Evolutionary conservation across 1,284 basidiomycete genomes (phyloP), one percentile per base, ranked within the genome.

Genomic region (Puccinia polysora): DNA sequence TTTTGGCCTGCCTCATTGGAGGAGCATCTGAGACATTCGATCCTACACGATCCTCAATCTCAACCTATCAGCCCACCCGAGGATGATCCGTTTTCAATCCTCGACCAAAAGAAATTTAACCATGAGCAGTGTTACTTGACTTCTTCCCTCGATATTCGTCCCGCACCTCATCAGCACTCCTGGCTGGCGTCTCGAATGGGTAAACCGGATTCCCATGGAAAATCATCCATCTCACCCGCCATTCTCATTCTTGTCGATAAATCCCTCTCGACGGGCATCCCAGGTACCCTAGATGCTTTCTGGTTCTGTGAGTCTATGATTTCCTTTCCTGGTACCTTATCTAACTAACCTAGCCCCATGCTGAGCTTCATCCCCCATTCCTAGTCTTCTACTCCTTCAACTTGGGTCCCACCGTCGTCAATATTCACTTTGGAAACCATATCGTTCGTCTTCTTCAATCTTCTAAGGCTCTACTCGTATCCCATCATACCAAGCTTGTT

Each of bases 351-450:
- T 20, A 18, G 18, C 12, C n/a, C 25, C 20, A 40, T 45, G n/a
- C 23, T 40, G 23, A 12, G 20, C 3, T 50, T 49, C 25, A 23
- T 40, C 25, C 2, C 43, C n/a, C n/a, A n/a, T 20, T 30, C 23
- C 7, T 58, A 68, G 65, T 68, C 43, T 68, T 68, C 40, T 58
- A 68, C 20, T 68, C 65, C 12, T 68, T 68, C 40, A 68, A 68
- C 43, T 40, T 68, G 23, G 65, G 65, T 7, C 65, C 65, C 6
- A 68, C 52, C 14, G 53, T 68, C 6, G 52, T 43, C 25, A 58
- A 58, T 23, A 68, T 68, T 34, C 65, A 58, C 52, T 68, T 68
- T 45, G 65, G 65, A 30, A 68, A 68, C 52, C 65, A 68, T 20
- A 47, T 68, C 3, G 65, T 65, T 36, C 14, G 63, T 65, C 14